Percentiles rank a stretch among this genome's conserved stretches.
phyloP scores from a whole-genome alignment of 2,329 filamentous ascomycete species.

The Neurospora sp. region DNA sequence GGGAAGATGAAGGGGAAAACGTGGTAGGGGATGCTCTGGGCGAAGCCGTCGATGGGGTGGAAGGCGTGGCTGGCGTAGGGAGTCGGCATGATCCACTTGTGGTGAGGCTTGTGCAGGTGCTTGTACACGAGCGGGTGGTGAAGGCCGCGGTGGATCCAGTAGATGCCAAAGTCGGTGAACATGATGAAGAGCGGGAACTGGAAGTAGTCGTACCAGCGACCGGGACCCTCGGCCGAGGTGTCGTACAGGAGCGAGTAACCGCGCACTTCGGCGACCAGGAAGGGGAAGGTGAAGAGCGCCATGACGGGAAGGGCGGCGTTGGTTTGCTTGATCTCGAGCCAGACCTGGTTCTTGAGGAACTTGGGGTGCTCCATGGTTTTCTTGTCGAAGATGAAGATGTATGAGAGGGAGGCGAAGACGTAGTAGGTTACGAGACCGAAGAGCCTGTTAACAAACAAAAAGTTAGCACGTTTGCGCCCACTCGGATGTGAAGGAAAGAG shows the following conservation, averaged over 20 bases:
- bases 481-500: background rate
- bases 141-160: slow-evolving; percentile 80
- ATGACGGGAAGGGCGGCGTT: slow-evolving; percentile 70
- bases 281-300: slow-evolving; percentile 68
- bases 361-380: slow-evolving; percentile 80
- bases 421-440: slow-evolving; percentile 83
- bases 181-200: slow-evolving; percentile 84
- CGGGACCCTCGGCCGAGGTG: slow-evolving; percentile 62
- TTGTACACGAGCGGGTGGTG: slow-evolving; percentile 80
- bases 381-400: slow-evolving; percentile 86
- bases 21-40: slow-evolving; percentile 85
- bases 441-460: slow-evolving; percentile 47
- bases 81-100: slow-evolving; percentile 99
- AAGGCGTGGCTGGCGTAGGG: slow-evolving; percentile 90
- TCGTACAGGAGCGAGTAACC: slow-evolving; percentile 87
- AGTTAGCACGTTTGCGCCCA: background rate
- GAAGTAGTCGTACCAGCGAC: slow-evolving; percentile 63
- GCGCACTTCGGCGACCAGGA: slow-evolving; percentile 74
- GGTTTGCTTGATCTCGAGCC: slow-evolving; percentile 75
- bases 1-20: slow-evolving; percentile 88
- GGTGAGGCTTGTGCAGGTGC: slow-evolving; percentile 87
- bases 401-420: slow-evolving; percentile 71
- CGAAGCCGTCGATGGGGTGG: slow-evolving; percentile 85
- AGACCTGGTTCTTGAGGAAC: slow-evolving; percentile 88
- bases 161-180: slow-evolving; percentile 85